These are phyloP conservation scores for Leccinum subgranulosum DNA, from an alignment of 768 basidiomycete genomes.

Conservation along the genomic window DNA sequence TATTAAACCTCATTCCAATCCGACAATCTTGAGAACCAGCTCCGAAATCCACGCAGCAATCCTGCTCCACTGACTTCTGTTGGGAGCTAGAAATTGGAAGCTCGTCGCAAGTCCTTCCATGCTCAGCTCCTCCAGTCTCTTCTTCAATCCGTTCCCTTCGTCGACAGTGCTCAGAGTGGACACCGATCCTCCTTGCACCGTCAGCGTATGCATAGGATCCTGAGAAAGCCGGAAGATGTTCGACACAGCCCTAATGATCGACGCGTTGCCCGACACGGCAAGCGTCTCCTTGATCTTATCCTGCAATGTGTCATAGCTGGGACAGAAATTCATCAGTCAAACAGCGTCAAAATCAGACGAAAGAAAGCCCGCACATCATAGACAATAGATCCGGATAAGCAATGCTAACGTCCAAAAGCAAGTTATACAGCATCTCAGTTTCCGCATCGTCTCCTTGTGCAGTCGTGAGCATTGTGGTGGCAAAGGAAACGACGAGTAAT, in stretches of 20 bases:
- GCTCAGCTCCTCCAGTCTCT: constrained; percentile 59
- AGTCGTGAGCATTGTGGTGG: constrained; percentile 68
- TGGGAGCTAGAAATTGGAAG: constrained; percentile 65
- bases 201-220: constrained; percentile 43
- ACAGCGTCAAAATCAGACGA: background rate
- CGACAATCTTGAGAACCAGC: constrained; percentile 50
- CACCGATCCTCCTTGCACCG: constrained; percentile 48
- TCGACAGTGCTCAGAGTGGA: constrained; percentile 66
- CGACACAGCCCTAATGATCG: constrained; percentile 69
- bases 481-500: constrained; percentile 70
- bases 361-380: constrained; percentile 56
- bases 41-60: constrained; percentile 77
- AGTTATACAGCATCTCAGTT: constrained; percentile 72
- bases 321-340: constrained; percentile 5
- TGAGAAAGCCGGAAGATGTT: constrained; percentile 70
- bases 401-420: constrained; percentile 69
- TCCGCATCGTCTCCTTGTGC: constrained; percentile 81
- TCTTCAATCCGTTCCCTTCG: constrained; percentile 46
- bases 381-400: constrained; percentile 70
- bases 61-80: constrained; percentile 52
- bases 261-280: constrained; percentile 65
- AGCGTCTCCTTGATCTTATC: constrained; percentile 74
- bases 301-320: constrained; percentile 72
- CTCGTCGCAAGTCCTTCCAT: constrained; percentile 76
- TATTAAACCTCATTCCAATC: constrained; percentile 30